Evolutionary conservation across 805 yeast species (phyloP), one percentile per base, ranked within the genome.

Genomic region (Yarrowia hollandica): DNA sequence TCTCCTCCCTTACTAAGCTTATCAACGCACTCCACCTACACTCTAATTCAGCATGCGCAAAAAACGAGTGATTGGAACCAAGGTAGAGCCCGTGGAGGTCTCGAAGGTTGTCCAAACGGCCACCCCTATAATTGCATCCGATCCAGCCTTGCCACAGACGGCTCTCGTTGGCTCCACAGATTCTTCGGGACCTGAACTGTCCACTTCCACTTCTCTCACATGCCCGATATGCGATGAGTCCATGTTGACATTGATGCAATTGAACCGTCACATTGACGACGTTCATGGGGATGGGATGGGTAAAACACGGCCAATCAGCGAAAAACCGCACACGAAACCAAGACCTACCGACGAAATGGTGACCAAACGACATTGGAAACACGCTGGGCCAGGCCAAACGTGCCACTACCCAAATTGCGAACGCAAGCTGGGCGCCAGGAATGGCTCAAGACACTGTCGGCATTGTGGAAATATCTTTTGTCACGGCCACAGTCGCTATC

Each of bases 401-500:
- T 84, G 90, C 62, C 64, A 77, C 1, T 66, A 68, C 25, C 61
- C 62, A 0, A 64, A 65, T 0, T 85, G 90, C 65, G 59, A 64
- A 8, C 77, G 72, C 56, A 64, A 61, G 4, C 71, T 86, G 34
- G 77, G 73, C 52, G 73, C 80, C 23, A 79, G 82, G 60, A 79
- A 77, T 63, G 88, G 87, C 0, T 70, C 78, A 1, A 81, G 82
- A 5, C 85, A 89, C 68, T 88, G 96, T 70, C 73, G 92, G 21
- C 80, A 79, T 64, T 90, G 96, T 72, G 96, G 96, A 0, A 67
- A 75, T 22, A 69, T 90, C 15, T 88, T 72, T 67, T 90, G 97
- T 69, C 78, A 79, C 61, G 70, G 68, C 25, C 96, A 90, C 71
- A 75, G 90, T 3, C 68, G 73, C 55, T 83, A 76, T 64, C 74